A percentile compares a stretch with the other conserved stretches of the same genome.
Conservation (phyloP, 2,329 filamentous ascomycete species). For the Neonectria hederae region DNA sequence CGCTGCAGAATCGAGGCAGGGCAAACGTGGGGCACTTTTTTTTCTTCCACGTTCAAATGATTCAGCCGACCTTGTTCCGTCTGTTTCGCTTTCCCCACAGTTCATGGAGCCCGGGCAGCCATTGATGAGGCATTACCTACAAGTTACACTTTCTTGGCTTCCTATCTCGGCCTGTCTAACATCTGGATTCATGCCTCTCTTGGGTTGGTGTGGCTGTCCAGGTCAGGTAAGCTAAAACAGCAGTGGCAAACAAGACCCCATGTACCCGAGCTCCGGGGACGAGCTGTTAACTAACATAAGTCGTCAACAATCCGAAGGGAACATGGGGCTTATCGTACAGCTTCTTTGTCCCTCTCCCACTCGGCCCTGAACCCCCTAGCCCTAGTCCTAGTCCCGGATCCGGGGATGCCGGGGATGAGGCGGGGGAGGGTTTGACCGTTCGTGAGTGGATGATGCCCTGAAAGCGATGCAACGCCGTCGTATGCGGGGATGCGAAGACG, state of each 20-base stretch:
- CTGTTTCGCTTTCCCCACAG: background rate
- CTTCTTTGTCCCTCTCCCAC: background rate
- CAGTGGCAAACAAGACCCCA: background rate
- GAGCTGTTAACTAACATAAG: background rate
- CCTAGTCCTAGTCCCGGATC: conserved; percentile 9
- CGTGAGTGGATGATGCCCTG: conserved; percentile 7
- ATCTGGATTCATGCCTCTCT: background rate
- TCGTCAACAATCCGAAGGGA: background rate
- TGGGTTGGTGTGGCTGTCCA: background rate
- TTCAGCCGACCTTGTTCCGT: background rate
- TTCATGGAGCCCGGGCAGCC: background rate
- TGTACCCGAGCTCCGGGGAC: background rate
- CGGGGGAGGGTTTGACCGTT: background rate
- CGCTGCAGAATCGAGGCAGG: background rate
- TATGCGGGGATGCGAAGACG: conserved; percentile 14
- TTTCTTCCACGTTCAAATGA: background rate
- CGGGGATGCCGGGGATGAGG: conserved; percentile 8
- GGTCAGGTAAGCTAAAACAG: background rate
- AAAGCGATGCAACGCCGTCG: conserved; percentile 23
- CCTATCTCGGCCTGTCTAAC: background rate
- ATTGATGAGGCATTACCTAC: conserved; percentile 16
- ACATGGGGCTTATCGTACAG: background rate
- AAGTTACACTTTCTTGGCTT: background rate
- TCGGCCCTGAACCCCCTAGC: background rate
- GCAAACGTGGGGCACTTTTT: conserved; percentile 14